Evolutionary conservation across 306 rosid species (phyloP), one percentile per base, ranked within the genome.

Genomic region (Sicyos edulis): DNA sequence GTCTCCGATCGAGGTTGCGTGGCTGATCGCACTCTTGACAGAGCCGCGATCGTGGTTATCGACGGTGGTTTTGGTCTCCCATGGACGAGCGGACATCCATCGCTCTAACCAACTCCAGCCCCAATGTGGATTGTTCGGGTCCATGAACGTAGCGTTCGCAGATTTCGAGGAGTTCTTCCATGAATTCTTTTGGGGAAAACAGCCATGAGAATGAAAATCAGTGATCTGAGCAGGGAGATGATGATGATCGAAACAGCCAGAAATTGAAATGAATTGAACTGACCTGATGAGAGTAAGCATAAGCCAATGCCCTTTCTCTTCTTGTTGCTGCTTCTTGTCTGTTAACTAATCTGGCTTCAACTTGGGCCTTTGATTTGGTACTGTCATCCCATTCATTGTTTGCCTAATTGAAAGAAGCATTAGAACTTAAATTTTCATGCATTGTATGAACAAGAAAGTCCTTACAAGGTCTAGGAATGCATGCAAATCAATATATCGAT

Each of bases 91-190:
- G 14, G 93, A 95, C 96, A 88, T 82, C 99, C 97, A 93, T 76
- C 97, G 55, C 71, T 93, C 99, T 47, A 91, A 77, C 99, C 97
- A 93, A 68, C 92, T 89, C 99, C 99, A 93, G 4, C 99, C 99
- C 99, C 97, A 91, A 7, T 80, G 96, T 19, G 96, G 96, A 76
- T 91, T 80, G 82, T 77, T 86, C 53, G 95, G 92, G 73, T 91
- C 97, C 89, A 86, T 85, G 71, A 88, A 80, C 45, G 96, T 86
- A 19, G 93, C 84, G 22, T 86, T 82, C 34, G 76, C 80, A 13
- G 88, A 61, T 78, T 85, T 91, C 19, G 92, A 76, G 16, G 90
- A 50, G 83, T 79, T 89, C 86, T 76, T 88, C 91, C 89, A 75
- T n/a, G 79, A 82, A 82, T 82, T 82, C 96, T 89, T 83, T 76